Evolutionary conservation across 2,329 filamentous ascomycete species (phyloP).

Genomic region (Sporothrix dimorphospora): DNA sequence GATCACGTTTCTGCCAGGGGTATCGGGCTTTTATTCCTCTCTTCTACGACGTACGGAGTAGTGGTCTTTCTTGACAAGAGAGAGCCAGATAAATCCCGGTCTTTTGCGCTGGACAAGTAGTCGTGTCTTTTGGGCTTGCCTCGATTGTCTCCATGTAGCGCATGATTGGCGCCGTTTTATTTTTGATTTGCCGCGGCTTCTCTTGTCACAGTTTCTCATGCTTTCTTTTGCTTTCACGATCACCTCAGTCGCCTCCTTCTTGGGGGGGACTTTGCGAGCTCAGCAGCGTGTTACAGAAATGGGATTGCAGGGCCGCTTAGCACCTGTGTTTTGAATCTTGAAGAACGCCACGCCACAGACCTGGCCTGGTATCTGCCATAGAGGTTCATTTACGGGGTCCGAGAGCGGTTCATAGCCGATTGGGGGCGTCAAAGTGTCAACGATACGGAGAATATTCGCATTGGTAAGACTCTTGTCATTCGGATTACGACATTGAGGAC

Average conservation of each 20-base stretch:
- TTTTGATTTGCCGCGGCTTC: neutral
- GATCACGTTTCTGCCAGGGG: neutral
- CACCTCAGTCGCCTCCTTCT: neutral
- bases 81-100: neutral
- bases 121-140: too few species aligned
- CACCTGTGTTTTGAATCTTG: too few species aligned
- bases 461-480: neutral
- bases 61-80: neutral
- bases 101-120: neutral
- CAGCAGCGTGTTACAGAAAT: neutral
- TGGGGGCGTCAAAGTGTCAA: neutral
- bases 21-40: neutral
- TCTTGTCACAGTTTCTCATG: neutral
- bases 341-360: too few species aligned
- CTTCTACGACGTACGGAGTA: too few species aligned
- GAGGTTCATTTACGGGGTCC: too few species aligned
- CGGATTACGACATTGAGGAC: neutral
- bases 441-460: neutral
- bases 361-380: too few species aligned
- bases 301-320: too few species aligned
- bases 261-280: neutral
- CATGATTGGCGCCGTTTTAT: neutral
- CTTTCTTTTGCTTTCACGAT: neutral
- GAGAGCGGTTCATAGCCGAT: neutral
- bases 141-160: neutral